A percentile compares a stretch with the other conserved stretches of the same genome.
phyloP scores from a whole-genome alignment of 2,329 filamentous ascomycete species.

The Conoideocrella luteorostrata region DNA sequence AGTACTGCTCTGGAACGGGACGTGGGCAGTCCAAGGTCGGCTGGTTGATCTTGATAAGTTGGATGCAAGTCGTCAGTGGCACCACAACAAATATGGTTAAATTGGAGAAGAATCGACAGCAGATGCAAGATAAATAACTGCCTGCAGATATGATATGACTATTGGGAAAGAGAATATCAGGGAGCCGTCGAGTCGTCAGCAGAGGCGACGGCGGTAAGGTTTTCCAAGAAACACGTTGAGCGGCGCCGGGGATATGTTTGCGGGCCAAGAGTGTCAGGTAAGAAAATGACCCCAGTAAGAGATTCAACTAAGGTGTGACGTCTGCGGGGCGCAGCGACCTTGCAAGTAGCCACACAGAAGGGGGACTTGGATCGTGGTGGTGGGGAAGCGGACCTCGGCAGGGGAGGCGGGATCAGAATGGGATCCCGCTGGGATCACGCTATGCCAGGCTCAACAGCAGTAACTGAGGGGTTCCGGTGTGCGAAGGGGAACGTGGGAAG shows the following conservation, averaged over 20 bases:
- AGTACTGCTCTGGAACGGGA: neutral
- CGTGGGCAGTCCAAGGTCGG: neutral
- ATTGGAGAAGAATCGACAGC: neutral
- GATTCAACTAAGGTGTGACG: too few relatives aligned
- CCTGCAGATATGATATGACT: too few relatives aligned
- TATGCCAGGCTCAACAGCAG: too few relatives aligned
- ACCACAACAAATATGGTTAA: too few relatives aligned
- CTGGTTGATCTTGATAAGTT: neutral
- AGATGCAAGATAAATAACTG: too few relatives aligned
- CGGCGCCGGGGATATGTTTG: neutral
- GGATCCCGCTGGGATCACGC: too few relatives aligned
- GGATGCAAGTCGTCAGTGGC: neutral
- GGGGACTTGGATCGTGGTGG: neutral
- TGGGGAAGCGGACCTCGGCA: conserved; percentile 1
- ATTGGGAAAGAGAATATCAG: neutral
- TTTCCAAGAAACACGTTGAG: neutral
- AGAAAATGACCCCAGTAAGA: neutral
- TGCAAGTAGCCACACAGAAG: neutral
- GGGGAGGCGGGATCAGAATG: neutral
- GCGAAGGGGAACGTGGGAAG: too few relatives aligned
- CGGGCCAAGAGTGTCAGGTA: neutral
- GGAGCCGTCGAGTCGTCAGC: neutral
- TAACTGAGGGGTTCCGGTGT: too few relatives aligned
- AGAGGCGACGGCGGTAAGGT: conserved; percentile 1
- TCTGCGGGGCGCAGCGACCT: conserved; percentile 5